Conservation (phyloP, 2,329 filamentous ascomycete species). For the Aureobasidium sp. region DNA sequence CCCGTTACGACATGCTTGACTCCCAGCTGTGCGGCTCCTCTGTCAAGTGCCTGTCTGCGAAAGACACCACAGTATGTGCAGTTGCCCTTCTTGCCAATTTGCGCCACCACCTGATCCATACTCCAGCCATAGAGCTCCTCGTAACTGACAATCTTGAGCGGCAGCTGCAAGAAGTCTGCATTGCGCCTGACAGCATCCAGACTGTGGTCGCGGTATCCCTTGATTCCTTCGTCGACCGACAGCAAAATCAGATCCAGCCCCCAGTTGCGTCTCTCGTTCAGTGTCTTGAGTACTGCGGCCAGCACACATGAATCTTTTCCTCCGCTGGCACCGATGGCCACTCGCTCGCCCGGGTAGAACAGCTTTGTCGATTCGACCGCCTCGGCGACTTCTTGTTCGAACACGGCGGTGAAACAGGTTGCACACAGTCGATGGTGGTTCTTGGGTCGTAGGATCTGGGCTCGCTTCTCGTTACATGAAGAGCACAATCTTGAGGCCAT, state of each 20-base stretch:
- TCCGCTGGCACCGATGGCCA: slow-evolving; percentile 93
- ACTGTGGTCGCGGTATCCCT: slow-evolving; percentile 91
- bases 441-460: slow-evolving; percentile 87
- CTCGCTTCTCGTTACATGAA: slow-evolving; percentile 67
- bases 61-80: slow-evolving; percentile 99
- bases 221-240: slow-evolving; percentile 95
- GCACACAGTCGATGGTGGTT: slow-evolving; percentile 93
- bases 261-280: slow-evolving; percentile 86
- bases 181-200: slow-evolving; percentile 96
- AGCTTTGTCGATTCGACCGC: slow-evolving; percentile 78
- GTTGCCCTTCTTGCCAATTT: slow-evolving; percentile 95
- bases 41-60: slow-evolving; percentile 83
- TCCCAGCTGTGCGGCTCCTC: slow-evolving; percentile 77
- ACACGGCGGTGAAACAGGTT: slow-evolving; percentile 75
- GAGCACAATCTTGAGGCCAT: slow-evolving; percentile 77
- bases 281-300: slow-evolving; percentile 85
- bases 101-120: slow-evolving; percentile 96
- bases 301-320: slow-evolving; percentile 97
- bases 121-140: slow-evolving; percentile 95
- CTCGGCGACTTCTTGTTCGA: slow-evolving; percentile 89
- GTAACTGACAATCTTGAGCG: slow-evolving; percentile 86
- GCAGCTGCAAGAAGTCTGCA: slow-evolving; percentile 82
- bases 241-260: slow-evolving; percentile 78
- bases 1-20: slow-evolving; percentile 95
- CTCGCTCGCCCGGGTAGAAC: slow-evolving; percentile 73